Evolutionary conservation across 169 alveolate genomes (phyloP), one percentile per base, ranked within the genome.

Genomic region (Eimeria falciformis): DNA sequence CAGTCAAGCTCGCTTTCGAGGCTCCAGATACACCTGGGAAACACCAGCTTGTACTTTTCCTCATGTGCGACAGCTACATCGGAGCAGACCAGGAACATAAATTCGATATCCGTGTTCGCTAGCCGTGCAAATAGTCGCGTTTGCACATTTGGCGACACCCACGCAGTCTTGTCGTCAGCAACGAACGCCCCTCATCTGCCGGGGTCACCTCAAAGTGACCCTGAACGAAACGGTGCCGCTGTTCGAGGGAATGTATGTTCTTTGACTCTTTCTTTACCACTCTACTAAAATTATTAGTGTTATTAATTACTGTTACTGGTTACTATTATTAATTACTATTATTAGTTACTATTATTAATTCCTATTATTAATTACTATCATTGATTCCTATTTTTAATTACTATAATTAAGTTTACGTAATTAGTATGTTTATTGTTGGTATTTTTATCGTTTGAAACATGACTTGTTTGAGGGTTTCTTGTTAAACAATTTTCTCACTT

Each of bases 21-120:
- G 94, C 97, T n/a, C 97, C 98, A 23, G 94, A 84, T 62, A 95
- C 94, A 14, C 94, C 97, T 5, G 98, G 97, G 23, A 93, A 50
- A 46, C 96, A 96, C 85, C 96, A 94, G 71, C 91, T 95, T 55
- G 95, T 96, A 56, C 92, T 97, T 83, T 95, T 96, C 92, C 93
- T 95, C 46, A 95, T 95, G 95, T 91, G 95, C 82, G 96, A 95
- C 93, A 88, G 94, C 83, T 95, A 95, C 88, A 87, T 93, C 23
- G 96, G 92, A 56, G 87, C 93, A 0, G 95, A 94, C 84, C 94
- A 91, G 66, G 95, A 94, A 62, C 78, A 94, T 66, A 88, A 73
- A 45, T 89, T 93, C 69, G 94, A 91, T 14, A 37, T 87, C 58
- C 92, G 92, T 62, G 92, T 87, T 14, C 87, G 92, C 56, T 69